Evolutionary conservation across 2,329 filamentous ascomycete species (phyloP), one percentile per base, ranked within the genome.

Genomic region (Emydomyces testavorans): DNA sequence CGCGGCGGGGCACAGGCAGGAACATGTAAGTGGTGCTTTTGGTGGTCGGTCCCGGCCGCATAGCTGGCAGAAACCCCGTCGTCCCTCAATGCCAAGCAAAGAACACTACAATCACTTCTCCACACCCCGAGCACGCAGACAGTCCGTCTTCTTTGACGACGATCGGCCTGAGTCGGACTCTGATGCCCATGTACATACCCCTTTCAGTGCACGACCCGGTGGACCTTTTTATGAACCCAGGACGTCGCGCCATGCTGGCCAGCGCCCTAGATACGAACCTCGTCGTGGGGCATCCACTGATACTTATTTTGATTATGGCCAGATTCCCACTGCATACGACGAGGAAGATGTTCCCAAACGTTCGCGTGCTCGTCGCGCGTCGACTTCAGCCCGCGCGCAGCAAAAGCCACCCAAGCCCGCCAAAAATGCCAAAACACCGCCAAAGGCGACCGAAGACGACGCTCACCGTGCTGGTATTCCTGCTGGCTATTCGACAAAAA

Each of bases 401-500:
- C 54, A 59, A 38, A 61, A 69, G 62, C 63, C 71, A 57, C 52
- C 58, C 36, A 61, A 70, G 62, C 62, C 71, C 57, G 47, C 60
- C 10, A 18, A 44, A 16, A 42, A 36, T 16, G 20, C 13, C 40
- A 65, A 68, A 47, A 58, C 67, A 5, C 61, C 69, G 38, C 66
- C 66, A 40, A 67, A 71, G 58, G 80, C 80, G 50, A 82, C 78
- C 37, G 78, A 77, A 63, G 83, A 85, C 48, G 79, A 82, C 56
- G 78, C 78, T 50, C 69, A 69, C 52, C 70, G 71, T 24, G 76
- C 72, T 60, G 77, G 79, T 51, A 95, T 98, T 49, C 89, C 92
- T 1, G 67, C 80, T 1, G 90, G 92, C 53, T 98, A 93, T 71
- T 94, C 87, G 21, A 80, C 90, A 63, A 96, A 96, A 76, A 94